Evolutionary conservation across 2,329 filamentous ascomycete genomes (phyloP).

Genomic region (Fusarium pininemorale): DNA sequence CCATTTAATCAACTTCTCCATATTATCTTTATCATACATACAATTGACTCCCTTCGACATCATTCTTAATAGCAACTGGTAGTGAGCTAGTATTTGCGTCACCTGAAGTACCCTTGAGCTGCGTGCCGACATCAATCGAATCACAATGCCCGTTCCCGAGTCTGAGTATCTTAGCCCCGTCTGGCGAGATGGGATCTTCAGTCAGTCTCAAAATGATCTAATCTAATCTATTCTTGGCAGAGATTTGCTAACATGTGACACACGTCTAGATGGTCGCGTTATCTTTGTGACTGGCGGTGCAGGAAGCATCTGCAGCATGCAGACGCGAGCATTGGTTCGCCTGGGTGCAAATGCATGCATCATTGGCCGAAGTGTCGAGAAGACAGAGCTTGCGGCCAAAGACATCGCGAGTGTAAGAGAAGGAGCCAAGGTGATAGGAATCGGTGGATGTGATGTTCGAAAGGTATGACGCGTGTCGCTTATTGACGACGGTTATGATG

Average conservation of each 20-base stretch:
- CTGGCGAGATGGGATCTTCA: slow-evolving; percentile 89
- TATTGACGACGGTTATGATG: background rate
- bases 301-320: slow-evolving; percentile 91
- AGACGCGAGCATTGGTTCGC: slow-evolving; percentile 89
- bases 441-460: slow-evolving; percentile 83
- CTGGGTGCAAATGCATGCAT: slow-evolving; percentile 95
- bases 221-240: too few species aligned
- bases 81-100: background rate
- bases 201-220: slow-evolving; percentile 57
- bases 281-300: slow-evolving; percentile 95
- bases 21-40: background rate
- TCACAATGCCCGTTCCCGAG: slow-evolving; percentile 72
- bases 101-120: background rate
- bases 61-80: too few species aligned
- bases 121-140: background rate
- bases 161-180: slow-evolving; percentile 82
- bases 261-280: slow-evolving; percentile 76
- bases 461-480: slow-evolving; percentile 55
- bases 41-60: background rate
- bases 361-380: slow-evolving; percentile 86
- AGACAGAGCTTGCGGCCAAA: slow-evolving; percentile 82
- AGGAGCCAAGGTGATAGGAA: slow-evolving; percentile 85
- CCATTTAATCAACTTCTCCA: background rate
- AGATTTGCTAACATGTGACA: slow-evolving; percentile 3
- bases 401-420: slow-evolving; percentile 82